Conservation (phyloP, 306 rosid species). For the Quillaja saponaria region DNA sequence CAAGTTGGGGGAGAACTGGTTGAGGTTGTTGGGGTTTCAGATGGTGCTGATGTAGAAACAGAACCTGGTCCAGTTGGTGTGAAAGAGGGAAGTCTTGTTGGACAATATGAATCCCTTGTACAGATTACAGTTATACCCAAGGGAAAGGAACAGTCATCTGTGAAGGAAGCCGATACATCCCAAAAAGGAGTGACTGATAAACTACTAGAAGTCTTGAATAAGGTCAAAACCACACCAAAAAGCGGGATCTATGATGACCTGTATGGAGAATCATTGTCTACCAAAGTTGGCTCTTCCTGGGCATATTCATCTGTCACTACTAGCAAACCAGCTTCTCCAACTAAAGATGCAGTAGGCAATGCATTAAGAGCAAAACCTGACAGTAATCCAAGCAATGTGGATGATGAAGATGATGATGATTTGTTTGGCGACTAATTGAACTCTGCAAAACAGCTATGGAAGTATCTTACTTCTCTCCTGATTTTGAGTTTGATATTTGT, state of each 20-base stretch:
- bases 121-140: slow-evolving; percentile 87
- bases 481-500: slow-evolving; percentile 36
- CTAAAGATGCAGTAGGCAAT: slow-evolving; percentile 43
- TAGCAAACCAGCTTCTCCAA: slow-evolving; percentile 40
- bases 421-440: slow-evolving; percentile 69
- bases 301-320: slow-evolving; percentile 61
- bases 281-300: slow-evolving; percentile 89
- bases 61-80: slow-evolving; percentile 97
- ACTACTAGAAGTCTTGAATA: slow-evolving; percentile 81
- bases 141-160: slow-evolving; percentile 72
- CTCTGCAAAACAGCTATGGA: slow-evolving; percentile 29
- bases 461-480: slow-evolving; percentile 31
- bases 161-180: slow-evolving; percentile 56
- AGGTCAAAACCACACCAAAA: slow-evolving; percentile 68
- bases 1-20: slow-evolving; percentile 93
- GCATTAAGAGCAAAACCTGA: slow-evolving; percentile 44
- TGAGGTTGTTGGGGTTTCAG: slow-evolving; percentile 88
- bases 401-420: slow-evolving; percentile 71
- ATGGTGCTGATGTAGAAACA: slow-evolving; percentile 90
- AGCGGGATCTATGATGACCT: slow-evolving; percentile 85
- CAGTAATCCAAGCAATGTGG: slow-evolving; percentile 44
- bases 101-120: slow-evolving; percentile 92
- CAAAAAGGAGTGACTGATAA: slow-evolving; percentile 90
- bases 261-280: slow-evolving; percentile 83
- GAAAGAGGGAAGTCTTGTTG: slow-evolving; percentile 97